These are phyloP conservation scores for Vickermania spadyakhi DNA, from an alignment of 208 protist species.

Conservation along the genomic window DNA sequence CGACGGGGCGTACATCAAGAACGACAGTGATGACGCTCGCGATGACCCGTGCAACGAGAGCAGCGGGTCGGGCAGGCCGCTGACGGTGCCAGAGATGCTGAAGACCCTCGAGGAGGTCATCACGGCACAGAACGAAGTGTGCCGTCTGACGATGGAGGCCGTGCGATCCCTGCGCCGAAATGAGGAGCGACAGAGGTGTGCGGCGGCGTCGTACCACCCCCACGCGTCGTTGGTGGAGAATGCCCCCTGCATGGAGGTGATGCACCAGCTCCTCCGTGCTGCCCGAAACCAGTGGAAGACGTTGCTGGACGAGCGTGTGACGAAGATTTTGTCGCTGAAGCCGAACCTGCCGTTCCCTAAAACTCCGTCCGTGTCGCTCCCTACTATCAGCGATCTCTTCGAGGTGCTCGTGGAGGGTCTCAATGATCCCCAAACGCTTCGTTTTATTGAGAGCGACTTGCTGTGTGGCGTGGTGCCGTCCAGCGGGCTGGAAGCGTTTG, in stretches of 20 bases:
- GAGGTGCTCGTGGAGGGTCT: conserved; percentile 51
- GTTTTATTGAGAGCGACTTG: conserved; percentile 8
- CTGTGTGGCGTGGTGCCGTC: conserved; percentile 3
- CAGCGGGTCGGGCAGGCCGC: background rate
- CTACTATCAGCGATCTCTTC: conserved; percentile 40
- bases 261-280: conserved; percentile 28
- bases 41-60: background rate
- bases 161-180: conserved; percentile 18
- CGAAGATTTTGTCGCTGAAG: conserved; percentile 10
- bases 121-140: conserved; percentile 23
- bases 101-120: conserved; percentile 25
- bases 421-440: conserved; percentile 20
- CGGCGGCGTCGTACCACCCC: background rate
- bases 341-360: background rate
- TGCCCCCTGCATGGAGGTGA: conserved; percentile 25
- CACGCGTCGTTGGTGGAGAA: conserved; percentile 16
- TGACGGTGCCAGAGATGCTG: conserved; percentile 13
- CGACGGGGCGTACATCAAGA: background rate
- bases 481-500: conserved; percentile 28
- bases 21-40: conserved; percentile 1
- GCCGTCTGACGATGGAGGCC: background rate
- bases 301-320: conserved; percentile 28
- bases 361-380: conserved; percentile 19
- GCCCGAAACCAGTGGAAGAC: conserved; percentile 32
- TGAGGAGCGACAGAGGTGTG: background rate